phyloP scores from a whole-genome alignment of 2,329 filamentous ascomycete species.

The Xylariaceae sp. region DNA sequence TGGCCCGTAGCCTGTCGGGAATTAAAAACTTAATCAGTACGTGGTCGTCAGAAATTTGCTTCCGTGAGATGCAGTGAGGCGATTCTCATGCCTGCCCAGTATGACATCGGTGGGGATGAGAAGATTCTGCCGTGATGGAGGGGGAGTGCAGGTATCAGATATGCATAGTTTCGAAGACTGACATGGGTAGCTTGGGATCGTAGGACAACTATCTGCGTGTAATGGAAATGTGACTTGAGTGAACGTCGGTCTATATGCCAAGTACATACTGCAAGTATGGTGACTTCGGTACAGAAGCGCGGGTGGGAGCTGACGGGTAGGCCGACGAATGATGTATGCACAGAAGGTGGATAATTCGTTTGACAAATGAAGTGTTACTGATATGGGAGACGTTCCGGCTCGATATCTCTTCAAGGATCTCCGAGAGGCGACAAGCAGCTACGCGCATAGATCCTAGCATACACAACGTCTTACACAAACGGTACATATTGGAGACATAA shows the following conservation, averaged over 20 bases:
- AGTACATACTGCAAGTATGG: slow-evolving; percentile 9
- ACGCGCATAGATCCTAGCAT: slow-evolving; percentile 4
- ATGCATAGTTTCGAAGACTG: slow-evolving; percentile 17
- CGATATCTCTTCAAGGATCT: slow-evolving; percentile 6
- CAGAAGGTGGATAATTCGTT: slow-evolving; percentile 14
- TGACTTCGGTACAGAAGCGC: slow-evolving; percentile 2
- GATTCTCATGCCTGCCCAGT: slow-evolving; percentile 7
- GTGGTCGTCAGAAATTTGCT: slow-evolving; percentile 1
- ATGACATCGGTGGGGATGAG: slow-evolving; percentile 4
- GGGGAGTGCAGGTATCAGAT: slow-evolving; percentile 23
- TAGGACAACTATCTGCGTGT: slow-evolving; percentile 12
- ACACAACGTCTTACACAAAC: slow-evolving; percentile 8
- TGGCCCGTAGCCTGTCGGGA: too few species aligned
- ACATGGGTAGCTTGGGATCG: slow-evolving; percentile 14
- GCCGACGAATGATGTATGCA: slow-evolving; percentile 16
- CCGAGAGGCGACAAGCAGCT: not conserved
- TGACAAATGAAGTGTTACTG: slow-evolving; percentile 14
- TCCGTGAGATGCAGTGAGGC: not conserved
- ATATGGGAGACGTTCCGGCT: slow-evolving; percentile 2
- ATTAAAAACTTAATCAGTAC: not conserved
- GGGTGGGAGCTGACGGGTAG: slow-evolving; percentile 17
- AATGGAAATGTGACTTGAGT: slow-evolving; percentile 15
- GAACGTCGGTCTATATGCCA: slow-evolving; percentile 14
- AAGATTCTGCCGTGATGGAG: slow-evolving; percentile 11
- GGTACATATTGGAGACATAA: slow-evolving; percentile 3